Conservation (phyloP, 192 early-diverging fungal species). For the Mortierella claussenii region DNA sequence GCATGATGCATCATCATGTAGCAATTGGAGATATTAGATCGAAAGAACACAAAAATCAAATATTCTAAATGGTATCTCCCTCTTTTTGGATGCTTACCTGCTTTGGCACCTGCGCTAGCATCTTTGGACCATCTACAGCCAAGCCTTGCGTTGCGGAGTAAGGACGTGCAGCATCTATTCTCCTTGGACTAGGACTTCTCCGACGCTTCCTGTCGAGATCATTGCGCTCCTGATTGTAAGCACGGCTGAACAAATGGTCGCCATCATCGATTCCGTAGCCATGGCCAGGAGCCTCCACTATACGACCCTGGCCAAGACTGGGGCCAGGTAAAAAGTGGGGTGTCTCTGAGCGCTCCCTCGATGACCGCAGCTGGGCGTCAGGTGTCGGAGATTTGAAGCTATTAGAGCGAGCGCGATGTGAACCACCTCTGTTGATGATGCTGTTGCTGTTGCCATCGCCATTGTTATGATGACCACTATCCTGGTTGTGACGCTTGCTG, state of each 20-base stretch:
- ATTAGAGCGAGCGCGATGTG: neutral
- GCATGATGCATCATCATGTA: no score
- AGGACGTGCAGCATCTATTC: neutral
- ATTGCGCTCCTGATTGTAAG: neutral
- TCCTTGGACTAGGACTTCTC: conserved; percentile 4
- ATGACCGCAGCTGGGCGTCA: neutral
- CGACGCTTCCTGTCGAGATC: neutral
- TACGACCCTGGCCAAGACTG: neutral
- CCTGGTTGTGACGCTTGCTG: neutral
- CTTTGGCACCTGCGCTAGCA: neutral
- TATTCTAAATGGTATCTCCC: no score
- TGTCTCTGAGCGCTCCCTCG: conserved; percentile 2
- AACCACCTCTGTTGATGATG: no score
- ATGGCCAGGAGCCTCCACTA: neutral
- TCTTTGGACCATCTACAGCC: neutral
- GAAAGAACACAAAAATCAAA: no score
- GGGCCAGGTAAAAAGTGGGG: conserved; percentile 6
- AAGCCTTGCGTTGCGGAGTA: neutral
- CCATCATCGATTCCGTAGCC: conserved; percentile 2
- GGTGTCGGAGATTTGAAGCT: conserved; percentile 18
- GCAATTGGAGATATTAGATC: no score
- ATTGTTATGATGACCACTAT: neutral
- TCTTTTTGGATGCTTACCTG: conserved; percentile 1
- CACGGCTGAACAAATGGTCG: neutral
- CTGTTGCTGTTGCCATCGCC: no score